These are phyloP conservation scores for Candida hispaniensis DNA, from an alignment of 805 yeast genomes.

Conservation along the genomic window DNA sequence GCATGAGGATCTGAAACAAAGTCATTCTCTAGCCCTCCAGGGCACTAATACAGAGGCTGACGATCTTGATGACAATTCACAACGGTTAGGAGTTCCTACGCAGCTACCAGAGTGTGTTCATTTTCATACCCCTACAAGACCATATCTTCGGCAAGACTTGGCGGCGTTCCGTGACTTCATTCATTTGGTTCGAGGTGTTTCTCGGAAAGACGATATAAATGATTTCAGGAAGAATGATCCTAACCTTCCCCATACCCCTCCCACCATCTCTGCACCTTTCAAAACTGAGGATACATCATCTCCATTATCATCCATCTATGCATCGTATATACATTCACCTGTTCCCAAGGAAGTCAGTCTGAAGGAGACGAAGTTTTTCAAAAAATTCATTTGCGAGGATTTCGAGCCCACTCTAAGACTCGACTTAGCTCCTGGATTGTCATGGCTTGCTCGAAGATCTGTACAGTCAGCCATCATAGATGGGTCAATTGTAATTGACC, in stretches of 20 bases:
- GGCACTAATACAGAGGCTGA: conserved; percentile 5
- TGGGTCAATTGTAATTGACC: conserved; percentile 74
- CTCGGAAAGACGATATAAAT: no score
- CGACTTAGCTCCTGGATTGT: conserved; percentile 52
- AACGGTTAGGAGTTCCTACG: background rate
- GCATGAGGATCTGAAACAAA: conserved; percentile 18
- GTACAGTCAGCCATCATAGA: conserved; percentile 62
- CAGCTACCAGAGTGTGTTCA: background rate
- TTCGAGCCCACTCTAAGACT: conserved; percentile 61
- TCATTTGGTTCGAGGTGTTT: conserved; percentile 8
- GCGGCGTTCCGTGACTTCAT: conserved; percentile 15
- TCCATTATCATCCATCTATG: conserved; percentile 12
- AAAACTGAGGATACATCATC: conserved; percentile 10
- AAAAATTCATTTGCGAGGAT: conserved; percentile 60
- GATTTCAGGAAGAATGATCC: no score
- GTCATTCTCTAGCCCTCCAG: conserved; percentile 4
- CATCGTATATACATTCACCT: conserved; percentile 14
- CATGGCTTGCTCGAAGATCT: conserved; percentile 51
- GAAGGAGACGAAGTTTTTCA: conserved; percentile 48
- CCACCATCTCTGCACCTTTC: conserved; percentile 10
- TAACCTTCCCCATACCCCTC: conserved; percentile 15
- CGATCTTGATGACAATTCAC: conserved; percentile 5
- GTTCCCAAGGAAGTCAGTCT: conserved; percentile 23
- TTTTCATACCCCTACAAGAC: conserved; percentile 9
- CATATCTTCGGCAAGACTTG: conserved; percentile 14